Evolutionary conservation across 2,329 filamentous ascomycete species (phyloP).

Genomic region (Trichoderma harzianum): DNA sequence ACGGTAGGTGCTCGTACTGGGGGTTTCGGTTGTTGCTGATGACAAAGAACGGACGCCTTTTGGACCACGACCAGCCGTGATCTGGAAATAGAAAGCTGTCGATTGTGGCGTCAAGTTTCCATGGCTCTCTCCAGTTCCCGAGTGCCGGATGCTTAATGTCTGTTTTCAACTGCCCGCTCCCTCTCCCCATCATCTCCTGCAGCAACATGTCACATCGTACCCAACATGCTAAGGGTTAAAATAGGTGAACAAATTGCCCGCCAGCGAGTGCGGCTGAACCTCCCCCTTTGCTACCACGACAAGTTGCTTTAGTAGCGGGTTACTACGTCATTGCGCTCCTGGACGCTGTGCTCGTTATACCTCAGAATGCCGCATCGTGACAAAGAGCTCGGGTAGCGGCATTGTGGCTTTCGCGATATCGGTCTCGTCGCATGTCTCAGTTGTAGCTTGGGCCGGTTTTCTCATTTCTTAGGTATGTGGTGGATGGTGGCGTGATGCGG

Average conservation of each 20-base stretch:
- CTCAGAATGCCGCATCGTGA: not conserved
- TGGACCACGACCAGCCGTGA: not conserved
- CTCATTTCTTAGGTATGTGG: not conserved
- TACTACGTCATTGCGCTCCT: constrained; percentile 8
- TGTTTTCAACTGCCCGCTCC: not conserved
- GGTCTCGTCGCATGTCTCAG: constrained; percentile 4
- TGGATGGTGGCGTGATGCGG: not conserved
- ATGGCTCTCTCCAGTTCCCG: not conserved
- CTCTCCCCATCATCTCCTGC: not conserved
- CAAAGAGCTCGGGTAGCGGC: constrained; percentile 9
- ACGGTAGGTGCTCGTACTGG: not conserved
- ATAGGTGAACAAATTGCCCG: not conserved
- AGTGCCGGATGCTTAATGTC: not conserved
- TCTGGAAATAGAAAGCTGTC: not conserved
- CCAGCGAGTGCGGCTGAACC: not conserved
- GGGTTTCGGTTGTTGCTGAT: not conserved
- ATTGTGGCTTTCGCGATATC: constrained; percentile 9
- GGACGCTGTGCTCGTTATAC: not conserved
- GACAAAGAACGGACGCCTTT: not conserved
- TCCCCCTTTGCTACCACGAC: not conserved
- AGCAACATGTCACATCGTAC: not conserved
- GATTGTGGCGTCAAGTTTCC: not conserved
- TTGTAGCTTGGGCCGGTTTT: not conserved
- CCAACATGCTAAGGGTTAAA: not conserved
- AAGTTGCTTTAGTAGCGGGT: not conserved